phyloP scores from a whole-genome alignment of 768 basidiomycete species.

The Russula emetica region DNA sequence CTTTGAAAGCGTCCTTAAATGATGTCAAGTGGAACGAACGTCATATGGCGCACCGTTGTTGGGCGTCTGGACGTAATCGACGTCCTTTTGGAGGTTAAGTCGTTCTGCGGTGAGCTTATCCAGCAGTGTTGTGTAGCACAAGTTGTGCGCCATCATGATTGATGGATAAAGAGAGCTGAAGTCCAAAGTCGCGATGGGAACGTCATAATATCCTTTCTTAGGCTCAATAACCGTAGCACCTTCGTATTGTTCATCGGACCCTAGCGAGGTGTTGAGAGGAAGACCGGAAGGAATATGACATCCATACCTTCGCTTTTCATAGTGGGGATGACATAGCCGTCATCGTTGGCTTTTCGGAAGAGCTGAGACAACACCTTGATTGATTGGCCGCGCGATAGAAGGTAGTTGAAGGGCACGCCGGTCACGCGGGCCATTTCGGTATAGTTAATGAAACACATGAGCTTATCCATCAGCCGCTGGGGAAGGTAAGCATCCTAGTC shows the following conservation, averaged over 20 bases:
- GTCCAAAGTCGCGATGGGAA: slow-evolving; percentile 96
- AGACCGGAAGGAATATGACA: background rate
- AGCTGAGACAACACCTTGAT: slow-evolving; percentile 98
- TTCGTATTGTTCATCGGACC: slow-evolving; percentile 94
- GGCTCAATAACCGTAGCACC: slow-evolving; percentile 99
- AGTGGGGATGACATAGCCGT: slow-evolving; percentile 85
- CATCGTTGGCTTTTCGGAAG: slow-evolving; percentile 86
- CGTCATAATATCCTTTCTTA: slow-evolving; percentile 91
- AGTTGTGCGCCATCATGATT: slow-evolving; percentile 99
- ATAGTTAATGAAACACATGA: slow-evolving; percentile 99
- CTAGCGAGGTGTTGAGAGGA: slow-evolving; percentile 37
- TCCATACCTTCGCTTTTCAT: slow-evolving; percentile 74
- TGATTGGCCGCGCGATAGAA: slow-evolving; percentile 91
- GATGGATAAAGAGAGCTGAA: slow-evolving; percentile 98
- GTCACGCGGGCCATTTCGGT: slow-evolving; percentile 99
- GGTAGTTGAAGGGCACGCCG: slow-evolving; percentile 97
- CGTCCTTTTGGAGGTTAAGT: slow-evolving; percentile 70
- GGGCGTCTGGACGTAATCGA: slow-evolving; percentile 91
- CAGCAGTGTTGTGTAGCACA: slow-evolving; percentile 96
- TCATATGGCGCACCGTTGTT: slow-evolving; percentile 68
- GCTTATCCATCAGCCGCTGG: slow-evolving; percentile 90
- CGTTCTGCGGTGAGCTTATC: slow-evolving; percentile 76
- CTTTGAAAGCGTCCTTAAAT: slow-evolving; percentile 39
- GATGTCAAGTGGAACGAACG: background rate
- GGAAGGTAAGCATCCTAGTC: slow-evolving; percentile 94